Percentiles rank a stretch among this genome's conserved stretches.
These are phyloP conservation scores for Starmerella apis DNA, from an alignment of 805 yeast species.

Conservation along the genomic window DNA sequence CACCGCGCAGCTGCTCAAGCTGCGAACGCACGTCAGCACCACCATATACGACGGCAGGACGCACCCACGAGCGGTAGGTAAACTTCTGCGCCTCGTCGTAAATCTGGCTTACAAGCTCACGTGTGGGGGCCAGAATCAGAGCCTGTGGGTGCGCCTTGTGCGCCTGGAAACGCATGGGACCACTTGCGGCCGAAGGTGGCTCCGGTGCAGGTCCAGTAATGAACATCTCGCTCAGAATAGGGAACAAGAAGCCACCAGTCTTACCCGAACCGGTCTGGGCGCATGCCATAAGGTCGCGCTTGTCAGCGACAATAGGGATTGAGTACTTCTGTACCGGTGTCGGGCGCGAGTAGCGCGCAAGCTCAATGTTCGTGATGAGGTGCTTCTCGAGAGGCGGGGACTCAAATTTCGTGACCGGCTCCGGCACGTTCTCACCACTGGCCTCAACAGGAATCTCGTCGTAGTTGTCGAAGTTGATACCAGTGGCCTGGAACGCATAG, in stretches of 20 bases:
- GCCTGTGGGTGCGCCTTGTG: conserved; percentile 90
- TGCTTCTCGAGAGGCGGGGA: conserved; percentile 84
- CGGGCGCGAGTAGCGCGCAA: conserved; percentile 88
- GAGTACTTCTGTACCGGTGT: conserved; percentile 95
- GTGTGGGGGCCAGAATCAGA: conserved; percentile 93
- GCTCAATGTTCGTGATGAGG: conserved; percentile 72
- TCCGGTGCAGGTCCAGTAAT: conserved; percentile 62
- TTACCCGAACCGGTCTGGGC: conserved; percentile 99
- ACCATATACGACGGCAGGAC: conserved; percentile 93
- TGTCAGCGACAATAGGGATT: conserved; percentile 77
- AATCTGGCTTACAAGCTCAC: conserved; percentile 97
- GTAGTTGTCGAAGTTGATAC: conserved; percentile 96
- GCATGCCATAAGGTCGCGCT: conserved; percentile 93
- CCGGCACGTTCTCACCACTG: conserved; percentile 88
- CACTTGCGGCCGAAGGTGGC: conserved; percentile 10
- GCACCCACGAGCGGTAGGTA: conserved; percentile 96
- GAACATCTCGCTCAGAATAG: conserved; percentile 86
- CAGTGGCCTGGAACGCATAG: conserved; percentile 70
- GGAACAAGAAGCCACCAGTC: conserved; percentile 99
- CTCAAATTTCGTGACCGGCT: conserved; percentile 77
- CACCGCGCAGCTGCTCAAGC: conserved; percentile 77
- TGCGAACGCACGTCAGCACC: conserved; percentile 91
- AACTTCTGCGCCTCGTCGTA: conserved; percentile 92
- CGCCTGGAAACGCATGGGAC: conserved; percentile 27
- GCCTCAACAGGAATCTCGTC: conserved; percentile 99